phyloP scores from a whole-genome alignment of 1,139 yeast genomes.

The Wickerhamomyces sp. region DNA sequence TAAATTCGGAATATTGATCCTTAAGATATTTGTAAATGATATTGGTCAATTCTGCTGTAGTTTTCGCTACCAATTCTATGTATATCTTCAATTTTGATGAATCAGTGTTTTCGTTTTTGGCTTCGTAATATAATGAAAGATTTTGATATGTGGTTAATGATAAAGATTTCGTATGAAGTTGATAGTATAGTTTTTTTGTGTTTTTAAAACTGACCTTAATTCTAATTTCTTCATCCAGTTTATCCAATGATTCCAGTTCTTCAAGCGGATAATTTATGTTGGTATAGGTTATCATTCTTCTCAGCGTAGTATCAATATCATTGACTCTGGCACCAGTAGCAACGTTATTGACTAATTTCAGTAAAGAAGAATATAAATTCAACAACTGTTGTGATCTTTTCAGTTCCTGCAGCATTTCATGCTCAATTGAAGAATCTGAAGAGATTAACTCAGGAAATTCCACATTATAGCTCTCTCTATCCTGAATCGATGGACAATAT shows the following conservation, averaged over 20 bases:
- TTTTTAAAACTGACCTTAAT: constrained; percentile 12
- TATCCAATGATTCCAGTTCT: constrained; percentile 3
- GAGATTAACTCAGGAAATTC: constrained; percentile 9
- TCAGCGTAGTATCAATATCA: constrained; percentile 10
- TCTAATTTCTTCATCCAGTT: background rate
- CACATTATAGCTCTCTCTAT: constrained; percentile 11
- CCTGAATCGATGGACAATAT: constrained; percentile 16
- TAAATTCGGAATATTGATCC: constrained; percentile 8
- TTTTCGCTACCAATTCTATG: constrained; percentile 1
- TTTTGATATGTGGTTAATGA: constrained; percentile 17
- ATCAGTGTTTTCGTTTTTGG: constrained; percentile 7
- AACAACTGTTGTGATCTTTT: constrained; percentile 14
- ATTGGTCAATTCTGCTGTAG: constrained; percentile 12
- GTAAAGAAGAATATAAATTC: constrained; percentile 10
- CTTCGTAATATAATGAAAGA: constrained; percentile 17
- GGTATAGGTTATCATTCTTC: constrained; percentile 14
- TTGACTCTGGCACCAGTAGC: constrained; percentile 12
- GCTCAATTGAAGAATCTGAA: constrained; percentile 9
- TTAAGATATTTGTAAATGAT: constrained; percentile 12
- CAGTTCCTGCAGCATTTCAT: constrained; percentile 12
- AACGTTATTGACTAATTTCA: constrained; percentile 17
- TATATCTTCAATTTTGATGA: constrained; percentile 10
- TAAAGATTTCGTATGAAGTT: constrained; percentile 15
- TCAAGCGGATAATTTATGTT: constrained; percentile 14
- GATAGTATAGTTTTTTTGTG: constrained; percentile 9